Base-by-base conservation (phyloP, 352 stramenopile genomes). In the Pythium aristosporum region DNA sequence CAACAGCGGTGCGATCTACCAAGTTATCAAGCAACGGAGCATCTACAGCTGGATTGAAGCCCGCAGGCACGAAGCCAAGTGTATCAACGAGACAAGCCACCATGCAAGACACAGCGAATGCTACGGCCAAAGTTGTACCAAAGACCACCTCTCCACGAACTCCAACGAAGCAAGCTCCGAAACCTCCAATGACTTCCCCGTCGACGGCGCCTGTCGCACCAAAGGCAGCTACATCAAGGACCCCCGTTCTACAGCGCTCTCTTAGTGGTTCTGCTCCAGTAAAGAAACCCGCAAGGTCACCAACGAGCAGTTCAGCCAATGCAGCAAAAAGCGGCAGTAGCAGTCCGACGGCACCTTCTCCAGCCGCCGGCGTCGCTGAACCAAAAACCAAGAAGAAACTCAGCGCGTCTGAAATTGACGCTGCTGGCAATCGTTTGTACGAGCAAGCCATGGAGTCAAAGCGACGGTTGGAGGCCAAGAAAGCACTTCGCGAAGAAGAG, bases 381-480 rank as follows among this genome's bases (percentile, higher is more conserved):
- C 36, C n/a, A 10, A 67, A 50, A 20, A 18, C 51, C 2, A 82
- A 84, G 51, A 92, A 89, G 57, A 77, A 81, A 41, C 57, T 90
- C 5, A 89, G 77, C 32, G 70, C 74, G 12, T 77, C 69, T 1
- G 76, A 87, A 37, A 70, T 74, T 1, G 74, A 88, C 55, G 79
- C 80, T 5, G 74, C 77, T 21, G 80, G 72, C 37, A 89, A 80
- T 18, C 80, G 82, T 5, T 58, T 92, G 20, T 90, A 92, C 30
- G 73, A 82, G 28, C 72, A 84, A 51, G 82, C 80, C 0, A 77
- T 85, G 43, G 82, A 88, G 30, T 67, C 75, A 0, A 87, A 87
- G 58, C 61, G 74, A 41, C 74, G 79, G 16, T 82, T 86, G 32
- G 80, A 92, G 49, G 74, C 68, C 23, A 72, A 71, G 5, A 79